Evolutionary conservation across 768 basidiomycete genomes (phyloP).

Genomic region (Polyporus arcularius): DNA sequence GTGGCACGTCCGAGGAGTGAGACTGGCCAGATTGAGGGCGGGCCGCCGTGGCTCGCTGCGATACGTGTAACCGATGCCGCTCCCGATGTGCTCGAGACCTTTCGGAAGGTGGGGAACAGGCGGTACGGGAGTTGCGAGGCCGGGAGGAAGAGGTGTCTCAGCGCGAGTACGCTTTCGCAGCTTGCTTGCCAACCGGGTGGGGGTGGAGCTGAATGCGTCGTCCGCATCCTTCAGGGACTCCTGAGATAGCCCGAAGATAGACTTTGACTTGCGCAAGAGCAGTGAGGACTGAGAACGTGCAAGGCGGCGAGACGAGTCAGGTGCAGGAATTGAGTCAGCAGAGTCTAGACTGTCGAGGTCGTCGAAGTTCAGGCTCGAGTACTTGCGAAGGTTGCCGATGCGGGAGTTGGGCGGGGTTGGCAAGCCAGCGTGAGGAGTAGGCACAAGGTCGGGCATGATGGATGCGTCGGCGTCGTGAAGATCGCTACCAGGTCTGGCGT

Average conservation of each 20-base stretch:
- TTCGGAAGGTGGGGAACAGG: constrained; percentile 40
- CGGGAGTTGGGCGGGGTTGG: constrained; percentile 6
- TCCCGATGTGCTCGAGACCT: constrained; percentile 33
- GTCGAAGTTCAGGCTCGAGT: constrained; percentile 31
- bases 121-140: constrained; percentile 26
- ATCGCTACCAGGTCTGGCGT: neutral
- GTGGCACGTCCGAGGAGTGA: constrained; percentile 25
- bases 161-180: constrained; percentile 41
- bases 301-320: constrained; percentile 4
- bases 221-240: constrained; percentile 26
- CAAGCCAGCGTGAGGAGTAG: neutral
- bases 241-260: constrained; percentile 32
- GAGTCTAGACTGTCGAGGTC: constrained; percentile 24
- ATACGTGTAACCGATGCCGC: constrained; percentile 35
- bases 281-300: constrained; percentile 9
- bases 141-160: constrained; percentile 30
- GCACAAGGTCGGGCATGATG: constrained; percentile 18
- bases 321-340: neutral
- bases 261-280: constrained; percentile 18
- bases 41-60: constrained; percentile 14
- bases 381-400: constrained; percentile 25
- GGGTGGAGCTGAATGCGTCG: constrained; percentile 17
- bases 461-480: neutral
- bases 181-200: constrained; percentile 36
- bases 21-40: constrained; percentile 15